Evolutionary conservation across 2,329 filamentous ascomycete species (phyloP).

Genomic region (Pseudogymnoascus sp.): DNA sequence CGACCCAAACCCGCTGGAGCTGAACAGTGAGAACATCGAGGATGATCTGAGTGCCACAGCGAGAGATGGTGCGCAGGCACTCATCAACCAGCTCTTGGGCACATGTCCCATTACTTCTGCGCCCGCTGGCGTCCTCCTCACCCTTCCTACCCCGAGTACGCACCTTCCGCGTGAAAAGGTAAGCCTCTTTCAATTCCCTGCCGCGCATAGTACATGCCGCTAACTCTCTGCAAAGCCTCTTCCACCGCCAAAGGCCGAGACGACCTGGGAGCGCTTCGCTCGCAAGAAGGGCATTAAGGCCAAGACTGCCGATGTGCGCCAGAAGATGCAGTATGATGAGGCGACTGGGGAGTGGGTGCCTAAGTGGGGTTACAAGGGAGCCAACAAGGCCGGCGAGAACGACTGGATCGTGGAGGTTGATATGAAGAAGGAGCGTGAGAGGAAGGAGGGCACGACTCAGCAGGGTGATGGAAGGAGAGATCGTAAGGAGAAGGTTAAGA

Average conservation of each 20-base stretch:
- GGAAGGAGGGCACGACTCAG: slow-evolving; percentile 56
- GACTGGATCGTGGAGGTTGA: slow-evolving; percentile 94
- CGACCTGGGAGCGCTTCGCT: slow-evolving; percentile 94
- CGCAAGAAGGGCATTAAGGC: slow-evolving; percentile 94
- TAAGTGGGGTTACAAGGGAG: slow-evolving; percentile 91
- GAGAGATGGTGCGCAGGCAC: slow-evolving; percentile 81
- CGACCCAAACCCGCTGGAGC: slow-evolving; percentile 75
- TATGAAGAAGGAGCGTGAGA: slow-evolving; percentile 59
- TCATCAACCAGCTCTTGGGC: slow-evolving; percentile 90
- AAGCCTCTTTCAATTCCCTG: slow-evolving; percentile 8
- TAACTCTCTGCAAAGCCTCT: slow-evolving; percentile 46
- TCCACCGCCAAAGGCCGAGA: slow-evolving; percentile 72
- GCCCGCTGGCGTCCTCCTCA: slow-evolving; percentile 64
- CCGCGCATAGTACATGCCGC: not conserved
- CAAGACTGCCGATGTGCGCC: slow-evolving; percentile 71
- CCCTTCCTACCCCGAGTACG: slow-evolving; percentile 65
- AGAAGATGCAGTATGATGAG: slow-evolving; percentile 80
- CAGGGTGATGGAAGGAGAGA: slow-evolving; percentile 57
- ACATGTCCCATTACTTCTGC: slow-evolving; percentile 74
- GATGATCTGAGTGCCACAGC: slow-evolving; percentile 64
- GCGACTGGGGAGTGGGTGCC: slow-evolving; percentile 80
- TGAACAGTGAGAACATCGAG: slow-evolving; percentile 52
- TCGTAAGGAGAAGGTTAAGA: slow-evolving; percentile 61
- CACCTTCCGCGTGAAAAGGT: slow-evolving; percentile 78
- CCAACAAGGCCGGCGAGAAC: slow-evolving; percentile 75